Base-by-base conservation (phyloP, 2,329 filamentous ascomycete genomes). In the Aspergillus sp. region DNA sequence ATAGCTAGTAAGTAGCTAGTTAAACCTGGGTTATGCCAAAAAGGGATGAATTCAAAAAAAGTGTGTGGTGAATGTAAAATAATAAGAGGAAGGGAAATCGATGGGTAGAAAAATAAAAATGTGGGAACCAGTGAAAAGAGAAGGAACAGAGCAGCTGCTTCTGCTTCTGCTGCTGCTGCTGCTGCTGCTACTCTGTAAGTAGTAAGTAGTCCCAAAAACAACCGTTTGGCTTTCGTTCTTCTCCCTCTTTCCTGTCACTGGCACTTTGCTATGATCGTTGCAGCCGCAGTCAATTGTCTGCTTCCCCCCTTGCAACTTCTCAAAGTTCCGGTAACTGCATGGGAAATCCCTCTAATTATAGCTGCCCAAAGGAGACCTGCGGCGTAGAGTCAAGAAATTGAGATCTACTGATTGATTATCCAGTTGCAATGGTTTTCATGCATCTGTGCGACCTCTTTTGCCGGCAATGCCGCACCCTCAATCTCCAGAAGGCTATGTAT, bases 271-370 rank as follows among this genome's bases (percentile, higher is more conserved):
- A 30, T 57, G 54, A 55, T 36, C 50, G 49, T 48, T 62, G 59
- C 61, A 60, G 58, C 61, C 61, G 59, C 56, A 62, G 53, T 62
- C 55, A 63, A 58, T 48, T 52, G 61, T 47, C 58, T 39, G 4
- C 5, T 36, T 23, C 39, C 53, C 63, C 66, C 66, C 66, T 68
- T 68, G 66, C 66, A 65, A 60, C 44, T 57, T 21, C 61, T 19
- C 44, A 61, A 47, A 58, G 56, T 62, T 60, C 47, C 47, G 58
- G 49, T 56, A 62, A 59, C 57, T 59, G 54, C 52, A 54, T 54
- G 23, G 52, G 38, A 54, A 42, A 27, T 36, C 39, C n/a, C n/a
- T 27, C 54, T 55, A 48, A 47, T 55, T 52, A 42, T 57, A 54
- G 25, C 50, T 23, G 32, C 15, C 49, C 32, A 36, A 36, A 36